Percentiles rank a stretch among this genome's conserved stretches.
Evolutionary conservation across 768 basidiomycete genomes (phyloP).

Genomic region (Panaeolus papilionaceus): DNA sequence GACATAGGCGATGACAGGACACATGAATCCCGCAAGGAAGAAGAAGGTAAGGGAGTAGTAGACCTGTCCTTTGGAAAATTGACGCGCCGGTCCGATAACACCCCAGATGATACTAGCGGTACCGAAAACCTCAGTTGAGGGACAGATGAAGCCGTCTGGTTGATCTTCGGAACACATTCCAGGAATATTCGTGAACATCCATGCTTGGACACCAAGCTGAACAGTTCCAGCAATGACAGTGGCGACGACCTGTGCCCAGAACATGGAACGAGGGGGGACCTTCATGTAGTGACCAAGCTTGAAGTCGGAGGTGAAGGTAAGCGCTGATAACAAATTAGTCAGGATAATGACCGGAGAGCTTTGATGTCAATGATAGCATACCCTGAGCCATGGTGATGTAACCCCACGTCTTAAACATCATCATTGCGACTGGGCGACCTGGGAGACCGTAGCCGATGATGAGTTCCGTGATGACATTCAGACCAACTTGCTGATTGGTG

Average conservation of each 20-base stretch:
- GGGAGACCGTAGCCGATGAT: constrained; percentile 83
- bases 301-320: constrained; percentile 76
- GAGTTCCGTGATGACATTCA: constrained; percentile 80
- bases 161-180: constrained; percentile 62
- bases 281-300: constrained; percentile 85
- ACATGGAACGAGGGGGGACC: constrained; percentile 78
- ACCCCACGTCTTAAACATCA: constrained; percentile 88
- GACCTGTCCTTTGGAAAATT: constrained; percentile 70
- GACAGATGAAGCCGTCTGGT: constrained; percentile 71
- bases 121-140: constrained; percentile 73
- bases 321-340: background rate
- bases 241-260: constrained; percentile 71
- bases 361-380: background rate
- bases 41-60: constrained; percentile 70
- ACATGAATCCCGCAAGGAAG: constrained; percentile 77
- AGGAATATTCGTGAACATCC: constrained; percentile 76
- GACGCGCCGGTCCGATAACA: constrained; percentile 75
- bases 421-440: constrained; percentile 79
- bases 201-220: constrained; percentile 77
- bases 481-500: constrained; percentile 79
- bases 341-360: background rate
- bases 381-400: constrained; percentile 77
- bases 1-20: constrained; percentile 62
- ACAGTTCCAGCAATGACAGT: constrained; percentile 73
- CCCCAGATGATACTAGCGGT: constrained; percentile 85